These are phyloP conservation scores for Solanum hybrid DNA, from an alignment of 305 asterid genomes.

Conservation along the genomic window DNA sequence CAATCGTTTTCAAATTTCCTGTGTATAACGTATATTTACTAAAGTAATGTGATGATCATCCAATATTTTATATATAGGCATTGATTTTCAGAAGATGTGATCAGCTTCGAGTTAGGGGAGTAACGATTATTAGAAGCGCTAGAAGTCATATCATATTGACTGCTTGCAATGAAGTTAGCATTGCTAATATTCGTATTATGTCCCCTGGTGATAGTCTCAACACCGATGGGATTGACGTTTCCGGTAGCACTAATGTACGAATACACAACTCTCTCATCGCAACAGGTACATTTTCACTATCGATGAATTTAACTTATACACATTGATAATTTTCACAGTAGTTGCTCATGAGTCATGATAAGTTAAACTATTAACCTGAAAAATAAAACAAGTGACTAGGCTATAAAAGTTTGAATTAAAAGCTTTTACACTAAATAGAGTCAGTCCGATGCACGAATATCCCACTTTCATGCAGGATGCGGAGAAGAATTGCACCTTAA, in stretches of 20 bases:
- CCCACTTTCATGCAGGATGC: not conserved
- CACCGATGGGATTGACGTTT: conserved; percentile 50
- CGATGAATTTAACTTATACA: not conserved
- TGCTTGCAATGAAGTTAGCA: conserved; percentile 21
- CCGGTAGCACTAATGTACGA: conserved; percentile 28
- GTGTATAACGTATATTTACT: not conserved
- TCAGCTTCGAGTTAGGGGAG: conserved; percentile 34
- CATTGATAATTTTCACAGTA: not conserved
- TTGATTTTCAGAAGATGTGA: conserved; percentile 43
- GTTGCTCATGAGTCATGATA: not conserved
- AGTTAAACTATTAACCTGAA: not conserved
- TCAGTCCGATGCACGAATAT: not conserved
- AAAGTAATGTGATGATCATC: not conserved
- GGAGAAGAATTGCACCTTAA: not conserved
- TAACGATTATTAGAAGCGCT: conserved; percentile 38
- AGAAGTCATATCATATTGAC: conserved; percentile 39
- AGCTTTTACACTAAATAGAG: not conserved
- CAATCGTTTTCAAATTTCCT: not conserved
- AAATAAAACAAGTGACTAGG: not conserved
- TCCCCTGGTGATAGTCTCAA: conserved; percentile 60
- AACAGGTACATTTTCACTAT: conserved; percentile 27
- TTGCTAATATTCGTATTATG: conserved; percentile 34
- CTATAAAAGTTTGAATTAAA: not conserved
- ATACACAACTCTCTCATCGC: conserved; percentile 36
- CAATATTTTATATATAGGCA: conserved; percentile 23